Evolutionary conservation across 2,329 filamentous ascomycete genomes (phyloP).

Genomic region (Sphaerulina musiva): DNA sequence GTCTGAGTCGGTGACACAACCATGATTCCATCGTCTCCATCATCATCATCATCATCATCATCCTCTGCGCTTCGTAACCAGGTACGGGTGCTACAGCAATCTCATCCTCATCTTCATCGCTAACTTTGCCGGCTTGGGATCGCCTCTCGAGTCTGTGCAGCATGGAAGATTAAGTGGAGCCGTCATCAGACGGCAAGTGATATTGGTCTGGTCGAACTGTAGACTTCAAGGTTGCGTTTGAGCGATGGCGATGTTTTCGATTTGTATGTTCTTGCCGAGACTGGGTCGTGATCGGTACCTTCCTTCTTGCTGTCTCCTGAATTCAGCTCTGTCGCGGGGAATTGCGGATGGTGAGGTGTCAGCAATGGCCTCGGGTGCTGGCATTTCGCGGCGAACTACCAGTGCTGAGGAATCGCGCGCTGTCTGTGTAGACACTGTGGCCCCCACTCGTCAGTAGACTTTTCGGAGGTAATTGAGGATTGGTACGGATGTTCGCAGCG

Average conservation of each 20-base stretch:
- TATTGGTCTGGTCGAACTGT: constrained; percentile 3
- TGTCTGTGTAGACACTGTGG: no score
- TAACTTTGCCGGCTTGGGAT: background rate
- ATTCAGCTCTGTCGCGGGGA: no score
- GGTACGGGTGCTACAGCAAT: constrained; percentile 1
- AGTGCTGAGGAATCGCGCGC: no score
- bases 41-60: background rate
- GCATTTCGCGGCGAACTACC: no score
- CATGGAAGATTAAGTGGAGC: background rate
- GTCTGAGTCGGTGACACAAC: background rate
- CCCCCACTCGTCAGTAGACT: no score
- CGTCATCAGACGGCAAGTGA: background rate
- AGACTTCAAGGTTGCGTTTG: constrained; percentile 1
- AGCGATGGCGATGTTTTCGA: background rate
- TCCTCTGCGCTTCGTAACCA: background rate
- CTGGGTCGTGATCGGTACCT: no score
- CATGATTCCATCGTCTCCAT: background rate
- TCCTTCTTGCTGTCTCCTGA: background rate
- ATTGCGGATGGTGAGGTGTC: no score
- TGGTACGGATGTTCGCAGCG: background rate
- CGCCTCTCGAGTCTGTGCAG: background rate
- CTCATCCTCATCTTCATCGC: constrained; percentile 5
- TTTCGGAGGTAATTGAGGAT: no score
- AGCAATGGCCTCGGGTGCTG: no score
- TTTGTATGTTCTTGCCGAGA: no score